Conservation (phyloP, 306 rosid genomes). For the Echinosophora koreensis region DNA sequence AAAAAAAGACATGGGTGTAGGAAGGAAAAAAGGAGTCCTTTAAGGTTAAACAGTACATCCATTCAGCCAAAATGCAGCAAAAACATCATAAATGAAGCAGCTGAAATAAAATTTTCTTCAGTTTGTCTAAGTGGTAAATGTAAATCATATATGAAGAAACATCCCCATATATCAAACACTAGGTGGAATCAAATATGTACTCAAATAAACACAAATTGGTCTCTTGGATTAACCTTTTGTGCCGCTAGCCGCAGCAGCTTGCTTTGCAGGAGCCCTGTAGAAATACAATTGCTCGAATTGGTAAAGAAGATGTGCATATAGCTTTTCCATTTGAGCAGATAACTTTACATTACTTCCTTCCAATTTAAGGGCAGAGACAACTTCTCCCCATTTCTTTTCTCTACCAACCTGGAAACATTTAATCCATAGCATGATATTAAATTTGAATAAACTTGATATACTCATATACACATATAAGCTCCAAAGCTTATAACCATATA, state of each 20-base stretch:
- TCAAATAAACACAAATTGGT: conserved; percentile 15
- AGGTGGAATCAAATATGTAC: conserved; percentile 5
- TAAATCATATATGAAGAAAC: conserved; percentile 7
- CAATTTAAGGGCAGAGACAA: conserved; percentile 51
- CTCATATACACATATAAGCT: too few species aligned
- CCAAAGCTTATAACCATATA: too few species aligned
- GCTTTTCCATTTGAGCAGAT: conserved; percentile 51
- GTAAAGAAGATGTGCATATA: conserved; percentile 50
- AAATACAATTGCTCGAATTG: conserved; percentile 53
- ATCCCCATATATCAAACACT: background rate
- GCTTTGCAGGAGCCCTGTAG: conserved; percentile 43
- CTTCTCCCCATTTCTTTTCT: conserved; percentile 59
- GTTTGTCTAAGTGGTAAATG: conserved; percentile 6
- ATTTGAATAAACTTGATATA: too few species aligned
- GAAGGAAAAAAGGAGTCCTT: too few species aligned
- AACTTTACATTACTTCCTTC: conserved; percentile 45
- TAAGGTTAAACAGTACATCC: too few species aligned
- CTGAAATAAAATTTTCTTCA: conserved; percentile 7
- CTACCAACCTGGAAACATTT: conserved; percentile 48
- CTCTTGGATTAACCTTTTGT: conserved; percentile 36
- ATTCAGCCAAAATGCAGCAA: conserved; percentile 22
- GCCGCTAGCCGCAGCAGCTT: conserved; percentile 25
- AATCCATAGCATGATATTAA: background rate
- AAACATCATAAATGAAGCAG: conserved; percentile 10
- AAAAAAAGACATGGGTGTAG: background rate